Base-by-base conservation (phyloP, 2,329 filamentous ascomycete genomes). In the Hypoxylon sp. region DNA sequence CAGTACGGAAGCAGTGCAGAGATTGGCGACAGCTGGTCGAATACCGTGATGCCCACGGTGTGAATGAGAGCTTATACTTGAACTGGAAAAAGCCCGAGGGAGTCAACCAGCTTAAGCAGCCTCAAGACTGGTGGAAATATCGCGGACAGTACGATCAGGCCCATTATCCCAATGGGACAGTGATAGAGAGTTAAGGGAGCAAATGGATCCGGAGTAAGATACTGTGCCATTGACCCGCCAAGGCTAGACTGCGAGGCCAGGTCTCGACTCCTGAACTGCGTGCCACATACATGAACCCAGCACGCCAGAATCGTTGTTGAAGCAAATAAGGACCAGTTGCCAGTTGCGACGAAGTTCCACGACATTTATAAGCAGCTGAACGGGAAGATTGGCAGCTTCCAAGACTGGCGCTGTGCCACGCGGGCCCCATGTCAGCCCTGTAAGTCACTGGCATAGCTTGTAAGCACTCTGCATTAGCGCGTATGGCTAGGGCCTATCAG, bases 1-100 rank as follows among this genome's bases (percentile, higher is more conserved):
- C 20, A 64, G 55, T 60, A 14, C 74, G 75, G 45, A 74, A 75
- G 53, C 74, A 77, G 56, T 79, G 78, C 44, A 67, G 77, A 28
- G 72, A 79, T 42, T 78, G 76, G 53, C 73, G 72, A n/a, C 68
- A 67, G 30, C 30, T 68, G n/a, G 40, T 53, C 2, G 54, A 68
- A 1, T 68, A 65, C 32, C 62, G 62, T 8, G 54, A 65, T 22
- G 40, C 57, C 1, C 57, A 64, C 5, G 57, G 48, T 1, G 53
- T 68, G 6, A 60, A 68, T 6, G 2, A 59, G 8, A 56, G 33
- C 20, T 51, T 55, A 18, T 68, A 65, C 26, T 7, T 60, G 45
- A 51, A 60, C 20, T 67, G 65, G 65, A 45, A 7, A 40, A 68
- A 62, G 20, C 65, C 65, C 4, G 50, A 64, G 42, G 61, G 57